Percentiles rank a stretch among this genome's conserved stretches.
phyloP scores from a whole-genome alignment of 2,329 filamentous ascomycete species.

The Arthrobotrys sphaeroides region DNA sequence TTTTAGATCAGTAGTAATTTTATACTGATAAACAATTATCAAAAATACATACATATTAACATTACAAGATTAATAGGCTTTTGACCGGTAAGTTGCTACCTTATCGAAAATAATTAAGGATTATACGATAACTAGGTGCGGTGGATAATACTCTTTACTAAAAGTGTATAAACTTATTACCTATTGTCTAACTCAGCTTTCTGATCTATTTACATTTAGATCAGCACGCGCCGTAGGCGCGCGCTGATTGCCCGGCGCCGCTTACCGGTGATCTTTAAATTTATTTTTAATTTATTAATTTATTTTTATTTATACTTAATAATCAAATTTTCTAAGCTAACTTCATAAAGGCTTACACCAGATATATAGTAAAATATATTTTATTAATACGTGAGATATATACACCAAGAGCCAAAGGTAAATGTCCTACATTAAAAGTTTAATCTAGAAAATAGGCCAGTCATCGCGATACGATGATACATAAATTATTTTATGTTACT shows the following conservation, averaged over 20 bases:
- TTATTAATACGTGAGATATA: constrained; percentile 2
- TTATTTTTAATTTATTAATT: constrained; percentile 2
- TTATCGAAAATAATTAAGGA: no score
- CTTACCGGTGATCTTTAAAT: constrained; percentile 1
- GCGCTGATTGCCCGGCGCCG: neutral
- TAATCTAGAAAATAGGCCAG: constrained; percentile 26
- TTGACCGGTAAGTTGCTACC: no score
- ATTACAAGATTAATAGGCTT: no score
- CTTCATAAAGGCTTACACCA: constrained; percentile 18
- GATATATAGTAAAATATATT: constrained; percentile 29
- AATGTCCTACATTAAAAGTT: constrained; percentile 36
- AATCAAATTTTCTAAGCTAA: constrained; percentile 40
- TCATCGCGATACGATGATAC: constrained; percentile 9
- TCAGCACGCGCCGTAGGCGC: neutral
- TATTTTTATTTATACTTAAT: constrained; percentile 52
- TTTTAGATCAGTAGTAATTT: neutral
- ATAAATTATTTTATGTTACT: constrained; percentile 31
- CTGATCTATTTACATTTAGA: neutral
- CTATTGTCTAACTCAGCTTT: neutral
- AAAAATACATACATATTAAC: no score
- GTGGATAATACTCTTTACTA: no score
- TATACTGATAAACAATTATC: no score
- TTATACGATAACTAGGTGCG: no score
- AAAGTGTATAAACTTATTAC: no score
- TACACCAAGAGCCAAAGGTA: constrained; percentile 24